Conservation (phyloP, 306 rosid species). For the Vigna hirtella region DNA sequence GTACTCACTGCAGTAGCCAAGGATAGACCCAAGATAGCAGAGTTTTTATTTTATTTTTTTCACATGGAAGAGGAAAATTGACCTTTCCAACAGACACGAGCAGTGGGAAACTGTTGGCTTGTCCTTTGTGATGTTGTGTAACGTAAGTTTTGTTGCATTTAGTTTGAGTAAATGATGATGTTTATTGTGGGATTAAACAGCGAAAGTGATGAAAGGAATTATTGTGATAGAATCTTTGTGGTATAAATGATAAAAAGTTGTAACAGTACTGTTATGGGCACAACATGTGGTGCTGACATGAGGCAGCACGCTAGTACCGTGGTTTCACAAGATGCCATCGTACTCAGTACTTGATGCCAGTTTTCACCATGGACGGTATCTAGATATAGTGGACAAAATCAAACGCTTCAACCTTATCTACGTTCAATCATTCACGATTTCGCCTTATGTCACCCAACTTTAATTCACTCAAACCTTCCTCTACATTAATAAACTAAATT, state of each 20-base stretch:
- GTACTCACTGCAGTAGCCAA: slow-evolving; percentile 39
- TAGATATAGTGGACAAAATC: slow-evolving; percentile 49
- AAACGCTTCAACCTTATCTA: slow-evolving; percentile 42
- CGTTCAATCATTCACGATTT: slow-evolving; percentile 32
- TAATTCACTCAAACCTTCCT: not conserved
- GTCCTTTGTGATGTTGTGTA: not conserved
- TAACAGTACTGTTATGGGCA: slow-evolving; percentile 44
- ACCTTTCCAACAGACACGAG: slow-evolving; percentile 29
- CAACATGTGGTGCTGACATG: slow-evolving; percentile 56
- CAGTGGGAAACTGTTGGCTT: slow-evolving; percentile 33
- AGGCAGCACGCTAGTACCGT: slow-evolving; percentile 51
- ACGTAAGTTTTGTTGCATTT: not conserved
- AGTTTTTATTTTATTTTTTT: slow-evolving; percentile 27
- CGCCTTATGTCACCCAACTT: slow-evolving; percentile 21
- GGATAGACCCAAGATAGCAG: slow-evolving; percentile 39
- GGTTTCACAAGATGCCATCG: slow-evolving; percentile 54
- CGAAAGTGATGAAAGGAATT: not conserved
- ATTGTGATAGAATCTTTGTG: slow-evolving; percentile 17
- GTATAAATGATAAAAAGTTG: slow-evolving; percentile 42
- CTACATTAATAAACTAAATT: too few relatives aligned
- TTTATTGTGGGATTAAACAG: slow-evolving; percentile 4
- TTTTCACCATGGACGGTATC: slow-evolving; percentile 55
- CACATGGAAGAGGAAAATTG: slow-evolving; percentile 9
- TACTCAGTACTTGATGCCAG: slow-evolving; percentile 55
- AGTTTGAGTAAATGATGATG: not conserved